A percentile compares a stretch with the other conserved stretches of the same genome.
Evolutionary conservation across 306 rosid genomes (phyloP).

Genomic region (Luffa acutangula): DNA sequence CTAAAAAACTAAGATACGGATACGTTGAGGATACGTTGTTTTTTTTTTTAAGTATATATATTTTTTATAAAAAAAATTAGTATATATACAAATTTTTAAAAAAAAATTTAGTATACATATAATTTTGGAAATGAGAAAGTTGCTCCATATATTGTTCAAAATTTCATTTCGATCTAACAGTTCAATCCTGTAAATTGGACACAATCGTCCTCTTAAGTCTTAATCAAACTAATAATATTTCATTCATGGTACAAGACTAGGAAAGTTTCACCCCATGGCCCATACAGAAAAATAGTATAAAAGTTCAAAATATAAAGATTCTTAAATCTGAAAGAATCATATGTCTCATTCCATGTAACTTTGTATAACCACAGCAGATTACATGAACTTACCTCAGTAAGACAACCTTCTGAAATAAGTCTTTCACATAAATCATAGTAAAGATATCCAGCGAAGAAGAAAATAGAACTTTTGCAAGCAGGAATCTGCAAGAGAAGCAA

Average conservation of each 20-base stretch:
- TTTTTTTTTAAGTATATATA: too few relatives aligned
- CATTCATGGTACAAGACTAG: neutral
- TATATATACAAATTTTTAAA: too few relatives aligned
- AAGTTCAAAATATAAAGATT: neutral
- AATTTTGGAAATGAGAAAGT: neutral
- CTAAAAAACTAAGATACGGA: too few relatives aligned
- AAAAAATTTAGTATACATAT: too few relatives aligned
- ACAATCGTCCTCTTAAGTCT: neutral
- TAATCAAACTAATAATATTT: neutral
- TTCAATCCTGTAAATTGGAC: neutral
- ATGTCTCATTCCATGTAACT: neutral
- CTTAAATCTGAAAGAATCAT: neutral
- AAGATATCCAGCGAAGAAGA: constrained; percentile 57
- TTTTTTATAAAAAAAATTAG: too few relatives aligned
- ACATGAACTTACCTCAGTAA: constrained; percentile 39
- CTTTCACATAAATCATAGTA: constrained; percentile 63
- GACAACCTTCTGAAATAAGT: constrained; percentile 54
- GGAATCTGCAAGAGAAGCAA: constrained; percentile 46
- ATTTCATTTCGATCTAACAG: neutral
- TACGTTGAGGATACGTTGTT: too few relatives aligned
- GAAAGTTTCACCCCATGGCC: neutral
- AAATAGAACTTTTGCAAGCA: constrained; percentile 36
- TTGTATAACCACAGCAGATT: neutral
- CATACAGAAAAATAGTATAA: neutral
- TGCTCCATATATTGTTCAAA: neutral